Conservation (phyloP, 257 asterid species). For the Lavandula angustifolia region DNA sequence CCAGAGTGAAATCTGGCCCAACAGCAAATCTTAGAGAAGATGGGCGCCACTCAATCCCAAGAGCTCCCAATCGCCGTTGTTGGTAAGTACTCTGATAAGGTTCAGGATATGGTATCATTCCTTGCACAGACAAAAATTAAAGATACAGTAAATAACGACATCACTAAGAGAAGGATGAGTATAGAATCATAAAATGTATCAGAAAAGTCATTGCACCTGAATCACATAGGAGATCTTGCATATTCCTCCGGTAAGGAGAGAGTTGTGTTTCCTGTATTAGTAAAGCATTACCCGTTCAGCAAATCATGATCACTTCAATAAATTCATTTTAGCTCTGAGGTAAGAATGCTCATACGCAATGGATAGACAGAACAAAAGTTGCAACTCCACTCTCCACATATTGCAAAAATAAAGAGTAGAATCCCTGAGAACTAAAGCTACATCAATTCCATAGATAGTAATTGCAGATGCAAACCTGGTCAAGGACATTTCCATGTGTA, state of each 20-base stretch:
- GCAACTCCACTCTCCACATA: not conserved
- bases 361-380: constrained; percentile 9
- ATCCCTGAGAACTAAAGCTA: not conserved
- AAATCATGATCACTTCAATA: constrained; percentile 14
- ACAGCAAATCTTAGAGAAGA: constrained; percentile 79
- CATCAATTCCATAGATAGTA: not conserved
- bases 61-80: constrained; percentile 80
- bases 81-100: constrained; percentile 93
- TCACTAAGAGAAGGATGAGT: constrained; percentile 15
- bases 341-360: not conserved
- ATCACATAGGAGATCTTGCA: constrained; percentile 99
- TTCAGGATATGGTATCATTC: constrained; percentile 91
- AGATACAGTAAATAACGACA: constrained; percentile 17
- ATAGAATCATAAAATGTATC: constrained; percentile 15
- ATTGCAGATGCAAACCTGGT: constrained; percentile 61
- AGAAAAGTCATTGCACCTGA: constrained; percentile 52
- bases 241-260: constrained; percentile 88
- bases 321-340: not conserved
- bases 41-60: constrained; percentile 97
- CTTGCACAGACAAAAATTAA: constrained; percentile 43
- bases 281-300: constrained; percentile 31
- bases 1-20: constrained; percentile 81
- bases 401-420: constrained; percentile 13
- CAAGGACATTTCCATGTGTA: constrained; percentile 90
- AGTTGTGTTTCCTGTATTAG: constrained; percentile 85